phyloP scores from a whole-genome alignment of 192 early-diverging fungal genomes.

The Gryganskiella cystojenkinii region DNA sequence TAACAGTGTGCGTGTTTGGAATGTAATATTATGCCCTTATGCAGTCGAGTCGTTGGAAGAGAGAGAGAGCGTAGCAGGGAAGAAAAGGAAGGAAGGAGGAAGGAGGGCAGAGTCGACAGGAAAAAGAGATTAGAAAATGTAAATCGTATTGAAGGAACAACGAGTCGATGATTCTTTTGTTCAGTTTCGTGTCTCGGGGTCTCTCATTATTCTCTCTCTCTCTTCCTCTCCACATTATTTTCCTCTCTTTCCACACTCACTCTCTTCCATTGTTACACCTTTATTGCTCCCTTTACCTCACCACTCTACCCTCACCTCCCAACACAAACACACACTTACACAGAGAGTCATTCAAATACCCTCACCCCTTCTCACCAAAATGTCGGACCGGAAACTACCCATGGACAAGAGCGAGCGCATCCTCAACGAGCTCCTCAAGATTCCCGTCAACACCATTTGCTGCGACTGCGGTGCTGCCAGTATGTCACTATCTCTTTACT shows the following conservation, averaged over 20 bases:
- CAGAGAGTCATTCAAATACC: background rate
- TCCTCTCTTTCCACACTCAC: too few species aligned
- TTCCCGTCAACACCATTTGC: slow-evolving; percentile 76
- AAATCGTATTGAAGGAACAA: too few species aligned
- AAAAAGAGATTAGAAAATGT: too few species aligned
- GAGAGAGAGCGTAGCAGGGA: background rate
- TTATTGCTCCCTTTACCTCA: background rate
- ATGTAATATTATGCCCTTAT: too few species aligned
- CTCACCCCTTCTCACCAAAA: background rate
- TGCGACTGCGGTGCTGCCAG: slow-evolving; percentile 82
- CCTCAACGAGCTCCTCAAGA: slow-evolving; percentile 73
- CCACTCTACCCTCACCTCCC: background rate
- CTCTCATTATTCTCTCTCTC: background rate
- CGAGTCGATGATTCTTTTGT: too few species aligned
- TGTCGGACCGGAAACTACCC: slow-evolving; percentile 63
- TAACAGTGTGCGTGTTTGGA: too few species aligned
- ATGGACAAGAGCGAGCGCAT: slow-evolving; percentile 77
- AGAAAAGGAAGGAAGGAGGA: background rate
- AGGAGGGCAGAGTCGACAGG: too few species aligned
- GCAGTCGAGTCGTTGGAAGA: too few species aligned
- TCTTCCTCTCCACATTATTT: background rate
- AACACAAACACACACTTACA: too few species aligned
- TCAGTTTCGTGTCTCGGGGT: background rate
- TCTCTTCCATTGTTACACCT: background rate
- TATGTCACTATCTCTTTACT: slow-evolving; percentile 33